Evolutionary conservation across 345 rosid species (phyloP).

Genomic region (Eucalyptus albens): DNA sequence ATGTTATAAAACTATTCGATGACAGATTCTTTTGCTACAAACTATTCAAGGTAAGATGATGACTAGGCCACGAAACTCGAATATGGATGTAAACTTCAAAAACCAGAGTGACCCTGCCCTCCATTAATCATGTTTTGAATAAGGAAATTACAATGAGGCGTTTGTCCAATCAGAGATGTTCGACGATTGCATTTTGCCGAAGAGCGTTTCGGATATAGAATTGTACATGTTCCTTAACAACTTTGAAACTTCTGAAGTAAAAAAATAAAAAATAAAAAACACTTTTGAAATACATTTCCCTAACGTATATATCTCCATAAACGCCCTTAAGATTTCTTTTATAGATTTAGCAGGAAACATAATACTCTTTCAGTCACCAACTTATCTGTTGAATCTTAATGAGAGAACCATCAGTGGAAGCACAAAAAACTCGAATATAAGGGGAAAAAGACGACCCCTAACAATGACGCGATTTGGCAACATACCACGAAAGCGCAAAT

Average conservation of each 20-base stretch:
- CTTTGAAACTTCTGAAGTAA: background rate
- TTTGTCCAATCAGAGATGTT: background rate
- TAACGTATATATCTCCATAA: background rate
- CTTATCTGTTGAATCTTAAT: background rate
- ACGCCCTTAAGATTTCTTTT: background rate
- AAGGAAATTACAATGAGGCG: background rate
- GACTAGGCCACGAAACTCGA: background rate
- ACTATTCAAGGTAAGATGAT: background rate
- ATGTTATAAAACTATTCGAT: background rate
- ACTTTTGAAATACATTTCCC: background rate
- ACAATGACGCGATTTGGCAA: no score
- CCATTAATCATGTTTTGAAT: background rate
- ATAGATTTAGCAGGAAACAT: background rate
- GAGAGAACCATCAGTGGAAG: background rate
- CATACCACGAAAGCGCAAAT: no score
- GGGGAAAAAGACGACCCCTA: no score
- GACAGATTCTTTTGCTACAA: background rate
- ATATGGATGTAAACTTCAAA: background rate
- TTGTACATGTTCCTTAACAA: background rate
- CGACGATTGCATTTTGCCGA: background rate
- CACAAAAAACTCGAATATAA: background rate
- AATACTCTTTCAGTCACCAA: background rate
- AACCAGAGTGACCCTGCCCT: background rate
- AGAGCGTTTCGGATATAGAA: background rate
- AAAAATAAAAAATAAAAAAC: no score